Evolutionary conservation across 202 grass and related monocot genomes (phyloP).

Genomic region (Carex arenaria): DNA sequence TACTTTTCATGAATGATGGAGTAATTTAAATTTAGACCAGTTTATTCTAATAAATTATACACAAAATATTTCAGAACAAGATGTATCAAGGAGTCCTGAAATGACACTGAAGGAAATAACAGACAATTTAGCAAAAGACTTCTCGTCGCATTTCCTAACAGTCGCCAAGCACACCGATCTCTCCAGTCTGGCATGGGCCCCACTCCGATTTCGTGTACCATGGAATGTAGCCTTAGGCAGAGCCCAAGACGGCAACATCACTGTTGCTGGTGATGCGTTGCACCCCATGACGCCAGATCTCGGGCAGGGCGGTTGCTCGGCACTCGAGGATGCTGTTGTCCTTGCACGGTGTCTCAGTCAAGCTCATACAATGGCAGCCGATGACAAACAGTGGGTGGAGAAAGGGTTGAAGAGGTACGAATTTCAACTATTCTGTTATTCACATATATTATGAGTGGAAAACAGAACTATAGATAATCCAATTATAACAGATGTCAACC

Average conservation of each 20-base stretch:
- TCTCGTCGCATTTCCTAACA: conserved; percentile 42
- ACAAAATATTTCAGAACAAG: too few species aligned
- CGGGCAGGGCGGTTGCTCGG: conserved; percentile 56
- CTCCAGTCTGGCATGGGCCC: conserved; percentile 46
- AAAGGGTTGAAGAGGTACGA: conserved; percentile 9
- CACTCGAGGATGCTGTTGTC: conserved; percentile 58
- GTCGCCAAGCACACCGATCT: conserved; percentile 29
- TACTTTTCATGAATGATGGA: too few species aligned
- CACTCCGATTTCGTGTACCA: conserved; percentile 37
- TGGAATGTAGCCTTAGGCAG: conserved; percentile 30
- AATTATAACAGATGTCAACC: too few species aligned
- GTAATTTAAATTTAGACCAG: too few species aligned
- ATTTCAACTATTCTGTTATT: neutral
- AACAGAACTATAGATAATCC: neutral
- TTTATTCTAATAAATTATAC: too few species aligned
- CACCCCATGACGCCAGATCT: conserved; percentile 70
- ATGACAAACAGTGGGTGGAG: neutral
- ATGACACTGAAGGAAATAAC: too few species aligned
- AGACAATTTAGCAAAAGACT: neutral
- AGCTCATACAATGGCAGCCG: neutral
- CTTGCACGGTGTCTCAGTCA: conserved; percentile 32
- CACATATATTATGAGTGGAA: neutral
- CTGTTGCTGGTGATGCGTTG: conserved; percentile 72
- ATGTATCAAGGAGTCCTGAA: too few species aligned
- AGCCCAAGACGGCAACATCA: conserved; percentile 28